Evolutionary conservation across 768 basidiomycete species (phyloP).

Genomic region (Rhodotorula kratochvilovae): DNA sequence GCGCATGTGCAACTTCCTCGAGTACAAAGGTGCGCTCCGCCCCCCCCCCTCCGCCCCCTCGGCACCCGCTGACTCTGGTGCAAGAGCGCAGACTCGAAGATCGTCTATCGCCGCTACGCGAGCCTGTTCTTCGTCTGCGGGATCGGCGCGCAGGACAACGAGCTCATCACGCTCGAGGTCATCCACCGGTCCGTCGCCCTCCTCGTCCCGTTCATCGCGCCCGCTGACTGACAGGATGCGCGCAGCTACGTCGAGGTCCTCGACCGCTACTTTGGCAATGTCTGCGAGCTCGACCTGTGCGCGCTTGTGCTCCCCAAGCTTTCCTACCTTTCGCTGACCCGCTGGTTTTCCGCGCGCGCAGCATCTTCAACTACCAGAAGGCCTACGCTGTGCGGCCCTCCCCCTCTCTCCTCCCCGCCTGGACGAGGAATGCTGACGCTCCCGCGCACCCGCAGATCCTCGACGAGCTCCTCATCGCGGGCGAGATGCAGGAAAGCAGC

Average conservation of each 20-base stretch:
- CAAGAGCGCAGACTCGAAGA: constrained; percentile 61
- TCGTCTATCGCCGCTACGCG: constrained; percentile 92
- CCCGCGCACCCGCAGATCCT: constrained; percentile 53
- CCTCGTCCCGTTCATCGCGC: too few relatives aligned
- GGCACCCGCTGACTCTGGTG: neutral
- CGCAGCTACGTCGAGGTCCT: constrained; percentile 59
- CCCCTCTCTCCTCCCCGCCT: too few relatives aligned
- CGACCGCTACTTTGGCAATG: constrained; percentile 79
- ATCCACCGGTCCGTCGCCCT: constrained; percentile 78
- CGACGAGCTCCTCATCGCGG: constrained; percentile 88
- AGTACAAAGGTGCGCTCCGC: constrained; percentile 82
- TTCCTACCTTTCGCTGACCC: neutral
- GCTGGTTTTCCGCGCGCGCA: constrained; percentile 47
- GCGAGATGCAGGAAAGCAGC: constrained; percentile 89
- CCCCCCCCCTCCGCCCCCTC: neutral
- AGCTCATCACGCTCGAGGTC: constrained; percentile 83
- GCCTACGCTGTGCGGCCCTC: constrained; percentile 66
- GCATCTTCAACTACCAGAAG: constrained; percentile 97
- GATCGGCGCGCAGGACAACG: constrained; percentile 77
- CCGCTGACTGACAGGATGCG: neutral
- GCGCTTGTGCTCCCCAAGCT: constrained; percentile 41
- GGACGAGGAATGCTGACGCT: neutral
- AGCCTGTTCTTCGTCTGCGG: constrained; percentile 92
- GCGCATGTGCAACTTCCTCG: constrained; percentile 91
- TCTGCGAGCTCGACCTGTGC: constrained; percentile 81